phyloP scores from a whole-genome alignment of 371 early-diverging fungal species.

The Parasitella parasitica region DNA sequence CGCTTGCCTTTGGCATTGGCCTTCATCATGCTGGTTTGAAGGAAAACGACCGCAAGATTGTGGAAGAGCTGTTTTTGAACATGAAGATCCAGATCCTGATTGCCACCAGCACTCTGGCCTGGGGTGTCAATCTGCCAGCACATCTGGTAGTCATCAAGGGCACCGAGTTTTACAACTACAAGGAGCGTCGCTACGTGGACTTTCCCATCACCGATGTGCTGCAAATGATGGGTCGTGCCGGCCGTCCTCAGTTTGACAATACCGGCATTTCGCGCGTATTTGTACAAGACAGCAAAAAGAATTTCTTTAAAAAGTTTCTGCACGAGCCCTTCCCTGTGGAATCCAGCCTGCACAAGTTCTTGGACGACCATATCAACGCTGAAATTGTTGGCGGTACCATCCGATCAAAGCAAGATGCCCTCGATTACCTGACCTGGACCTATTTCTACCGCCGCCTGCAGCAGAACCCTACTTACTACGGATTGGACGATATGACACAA shows the following conservation, averaged over 20 bases:
- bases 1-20: slow-evolving; percentile 95
- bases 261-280: slow-evolving; percentile 86
- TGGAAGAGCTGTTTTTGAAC: slow-evolving; percentile 93
- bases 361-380: slow-evolving; percentile 91
- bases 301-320: slow-evolving; percentile 95
- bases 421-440: slow-evolving; percentile 95
- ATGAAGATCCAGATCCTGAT: slow-evolving; percentile 95
- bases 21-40: slow-evolving; percentile 98
- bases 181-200: slow-evolving; percentile 85
- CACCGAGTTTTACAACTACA: slow-evolving; percentile 95
- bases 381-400: slow-evolving; percentile 89
- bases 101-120: slow-evolving; percentile 97
- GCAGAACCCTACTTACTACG: slow-evolving; percentile 95
- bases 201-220: slow-evolving; percentile 94
- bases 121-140: slow-evolving; percentile 99
- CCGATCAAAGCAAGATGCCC: slow-evolving; percentile 84
- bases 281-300: slow-evolving; percentile 89
- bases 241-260: slow-evolving; percentile 95
- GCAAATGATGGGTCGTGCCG: slow-evolving; percentile 99
- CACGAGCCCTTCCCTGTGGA: slow-evolving; percentile 93
- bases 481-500: slow-evolving; percentile 74
- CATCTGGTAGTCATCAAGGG: slow-evolving; percentile 98
- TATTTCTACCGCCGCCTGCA: slow-evolving; percentile 89
- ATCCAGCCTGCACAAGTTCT: slow-evolving; percentile 72
- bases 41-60: slow-evolving; percentile 82